Percentiles rank a stretch among this genome's conserved stretches.
phyloP scores from a whole-genome alignment of 2,329 filamentous ascomycete species.

The Hypoxylon rubiginosum region DNA sequence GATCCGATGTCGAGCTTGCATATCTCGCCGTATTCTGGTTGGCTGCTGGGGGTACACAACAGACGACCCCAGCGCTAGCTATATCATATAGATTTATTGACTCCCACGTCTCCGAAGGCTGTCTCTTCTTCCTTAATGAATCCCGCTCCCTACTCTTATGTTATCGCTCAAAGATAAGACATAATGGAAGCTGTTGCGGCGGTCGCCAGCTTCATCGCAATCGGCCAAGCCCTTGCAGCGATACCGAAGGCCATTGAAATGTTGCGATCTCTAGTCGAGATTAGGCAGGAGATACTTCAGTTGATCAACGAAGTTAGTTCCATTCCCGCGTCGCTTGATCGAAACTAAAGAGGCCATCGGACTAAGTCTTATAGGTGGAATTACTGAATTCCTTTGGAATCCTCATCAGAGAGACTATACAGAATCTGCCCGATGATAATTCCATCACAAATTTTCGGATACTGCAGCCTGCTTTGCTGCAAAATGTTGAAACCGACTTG shows the following conservation, averaged over 20 bases:
- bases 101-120: not conserved
- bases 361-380: not conserved
- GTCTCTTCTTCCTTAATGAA: too few species aligned
- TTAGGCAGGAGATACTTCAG: conserved; percentile 15
- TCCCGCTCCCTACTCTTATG: too few species aligned
- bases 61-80: not conserved
- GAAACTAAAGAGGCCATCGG: not conserved
- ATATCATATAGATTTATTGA: not conserved
- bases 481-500: conserved; percentile 4
- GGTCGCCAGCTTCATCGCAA: conserved; percentile 19
- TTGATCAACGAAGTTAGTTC: conserved; percentile 18
- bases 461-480: not conserved
- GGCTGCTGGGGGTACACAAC: conserved; percentile 1
- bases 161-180: not conserved
- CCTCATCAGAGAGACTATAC: conserved; percentile 8
- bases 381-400: conserved; percentile 1
- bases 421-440: conserved; percentile 1
- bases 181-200: conserved; percentile 20
- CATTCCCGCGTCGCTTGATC: too few species aligned
- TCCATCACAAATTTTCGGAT: not conserved
- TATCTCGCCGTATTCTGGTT: conserved; percentile 2
- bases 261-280: conserved; percentile 5
- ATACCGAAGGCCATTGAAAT: conserved; percentile 17
- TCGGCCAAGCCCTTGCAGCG: conserved; percentile 25
- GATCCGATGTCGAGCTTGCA: conserved; percentile 13